Conservation (phyloP, 139 green algal species). For the Tetradesmus obliquus region DNA sequence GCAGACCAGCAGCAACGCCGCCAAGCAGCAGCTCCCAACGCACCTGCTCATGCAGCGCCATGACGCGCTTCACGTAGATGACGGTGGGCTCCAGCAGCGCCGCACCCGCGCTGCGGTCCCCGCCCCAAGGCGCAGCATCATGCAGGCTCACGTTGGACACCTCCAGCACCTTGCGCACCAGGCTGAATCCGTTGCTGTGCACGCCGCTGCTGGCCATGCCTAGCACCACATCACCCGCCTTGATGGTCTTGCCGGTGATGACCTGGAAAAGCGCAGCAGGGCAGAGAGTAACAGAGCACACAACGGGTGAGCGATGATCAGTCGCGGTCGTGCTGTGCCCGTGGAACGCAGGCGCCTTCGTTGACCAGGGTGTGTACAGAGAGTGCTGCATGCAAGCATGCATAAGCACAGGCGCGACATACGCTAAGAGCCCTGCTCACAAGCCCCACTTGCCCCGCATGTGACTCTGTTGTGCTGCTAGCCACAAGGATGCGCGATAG, state of each 20-base stretch:
- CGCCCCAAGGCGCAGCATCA: conserved; percentile 74
- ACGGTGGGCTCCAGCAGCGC: conserved; percentile 73
- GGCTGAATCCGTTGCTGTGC: conserved; percentile 97
- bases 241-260: conserved; percentile 84
- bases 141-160: conserved; percentile 68
- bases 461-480: no score
- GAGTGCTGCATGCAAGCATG: no score
- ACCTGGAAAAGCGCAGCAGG: conserved; percentile 51
- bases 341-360: no score
- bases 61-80: conserved; percentile 74
- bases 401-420: no score
- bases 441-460: no score
- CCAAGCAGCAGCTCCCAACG: not conserved
- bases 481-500: no score
- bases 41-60: conserved; percentile 63
- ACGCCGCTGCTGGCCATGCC: conserved; percentile 88
- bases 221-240: conserved; percentile 89
- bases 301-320: not conserved
- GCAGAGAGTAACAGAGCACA: not conserved
- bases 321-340: no score
- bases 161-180: conserved; percentile 91
- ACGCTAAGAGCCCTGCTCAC: no score
- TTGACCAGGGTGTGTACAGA: no score
- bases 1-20: not conserved
- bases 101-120: conserved; percentile 65